Evolutionary conservation across 495 filamentous ascomycete species (phyloP).

Genomic region (Neurospora sp.): DNA sequence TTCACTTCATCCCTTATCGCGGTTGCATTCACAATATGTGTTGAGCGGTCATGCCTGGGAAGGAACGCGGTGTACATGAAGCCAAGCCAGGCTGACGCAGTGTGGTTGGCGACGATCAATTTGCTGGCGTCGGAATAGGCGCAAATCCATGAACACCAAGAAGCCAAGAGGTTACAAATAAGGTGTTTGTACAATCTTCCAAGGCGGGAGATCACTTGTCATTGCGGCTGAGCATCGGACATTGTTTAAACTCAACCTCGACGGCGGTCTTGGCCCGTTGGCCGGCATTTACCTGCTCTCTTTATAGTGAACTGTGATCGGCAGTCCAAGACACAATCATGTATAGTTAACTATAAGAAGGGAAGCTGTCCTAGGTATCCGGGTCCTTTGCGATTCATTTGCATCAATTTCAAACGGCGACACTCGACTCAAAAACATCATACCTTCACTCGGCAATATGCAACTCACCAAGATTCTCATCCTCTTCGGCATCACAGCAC

Average conservation of each 20-base stretch:
- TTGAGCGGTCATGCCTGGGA: neutral
- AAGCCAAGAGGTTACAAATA: constrained; percentile 4
- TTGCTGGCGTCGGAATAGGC: neutral
- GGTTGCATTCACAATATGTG: neutral
- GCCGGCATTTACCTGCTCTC: no score
- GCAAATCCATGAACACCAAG: neutral
- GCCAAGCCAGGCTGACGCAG: neutral
- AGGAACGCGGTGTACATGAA: neutral
- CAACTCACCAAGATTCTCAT: neutral
- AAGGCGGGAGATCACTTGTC: neutral
- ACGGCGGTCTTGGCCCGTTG: neutral
- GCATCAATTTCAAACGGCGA: neutral
- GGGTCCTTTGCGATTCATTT: neutral
- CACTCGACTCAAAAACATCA: neutral
- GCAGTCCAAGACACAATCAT: neutral
- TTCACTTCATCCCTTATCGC: neutral
- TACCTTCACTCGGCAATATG: neutral
- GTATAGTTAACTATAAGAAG: neutral
- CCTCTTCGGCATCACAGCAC: neutral
- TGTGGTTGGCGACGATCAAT: neutral
- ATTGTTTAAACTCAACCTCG: no score
- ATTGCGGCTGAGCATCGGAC: neutral
- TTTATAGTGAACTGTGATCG: neutral
- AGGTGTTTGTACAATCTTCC: constrained; percentile 1
- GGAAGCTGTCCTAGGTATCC: neutral